A percentile compares a stretch with the other conserved stretches of the same genome.
Evolutionary conservation across 2,329 filamentous ascomycete species (phyloP).

Genomic region (Aspergillus piperis): DNA sequence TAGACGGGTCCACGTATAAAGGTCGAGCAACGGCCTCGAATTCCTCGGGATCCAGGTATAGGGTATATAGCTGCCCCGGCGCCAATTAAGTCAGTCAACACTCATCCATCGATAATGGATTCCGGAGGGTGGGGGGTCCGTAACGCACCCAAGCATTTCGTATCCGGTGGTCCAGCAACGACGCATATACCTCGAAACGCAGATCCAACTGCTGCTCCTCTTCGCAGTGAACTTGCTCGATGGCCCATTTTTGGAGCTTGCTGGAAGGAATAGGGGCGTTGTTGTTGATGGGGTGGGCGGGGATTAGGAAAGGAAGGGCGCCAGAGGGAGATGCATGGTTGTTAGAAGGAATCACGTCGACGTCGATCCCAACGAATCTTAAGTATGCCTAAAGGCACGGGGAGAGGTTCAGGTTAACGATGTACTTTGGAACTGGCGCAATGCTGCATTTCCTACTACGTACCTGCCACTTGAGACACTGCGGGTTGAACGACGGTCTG

Average conservation of each 20-base stretch:
- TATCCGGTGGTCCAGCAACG: conserved; percentile 74
- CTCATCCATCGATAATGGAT: not conserved
- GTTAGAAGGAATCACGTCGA: conserved; percentile 70
- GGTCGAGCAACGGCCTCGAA: conserved; percentile 63
- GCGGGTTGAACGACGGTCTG: conserved; percentile 81
- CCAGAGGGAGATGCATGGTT: conserved; percentile 93
- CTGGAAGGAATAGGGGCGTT: conserved; percentile 58
- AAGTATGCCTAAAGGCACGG: conserved; percentile 68
- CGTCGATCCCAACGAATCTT: conserved; percentile 70
- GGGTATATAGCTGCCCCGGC: conserved; percentile 64
- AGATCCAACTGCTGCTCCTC: conserved; percentile 55
- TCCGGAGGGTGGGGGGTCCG: not conserved
- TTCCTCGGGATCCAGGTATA: conserved; percentile 76
- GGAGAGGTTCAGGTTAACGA: conserved; percentile 3
- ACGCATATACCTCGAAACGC: conserved; percentile 72
- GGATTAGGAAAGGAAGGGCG: conserved; percentile 82
- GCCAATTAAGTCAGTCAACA: conserved; percentile 6
- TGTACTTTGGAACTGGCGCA: not conserved
- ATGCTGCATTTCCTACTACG: conserved; percentile 47
- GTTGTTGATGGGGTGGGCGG: conserved; percentile 47
- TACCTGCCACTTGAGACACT: conserved; percentile 96
- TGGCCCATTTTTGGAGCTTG: conserved; percentile 70
- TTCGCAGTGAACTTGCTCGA: conserved; percentile 50
- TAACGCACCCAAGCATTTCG: conserved; percentile 77
- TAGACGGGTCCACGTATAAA: conserved; percentile 70